A percentile compares a stretch with the other conserved stretches of the same genome.
Evolutionary conservation across 495 filamentous ascomycete species (phyloP).

Genomic region (Tuber calosporum): DNA sequence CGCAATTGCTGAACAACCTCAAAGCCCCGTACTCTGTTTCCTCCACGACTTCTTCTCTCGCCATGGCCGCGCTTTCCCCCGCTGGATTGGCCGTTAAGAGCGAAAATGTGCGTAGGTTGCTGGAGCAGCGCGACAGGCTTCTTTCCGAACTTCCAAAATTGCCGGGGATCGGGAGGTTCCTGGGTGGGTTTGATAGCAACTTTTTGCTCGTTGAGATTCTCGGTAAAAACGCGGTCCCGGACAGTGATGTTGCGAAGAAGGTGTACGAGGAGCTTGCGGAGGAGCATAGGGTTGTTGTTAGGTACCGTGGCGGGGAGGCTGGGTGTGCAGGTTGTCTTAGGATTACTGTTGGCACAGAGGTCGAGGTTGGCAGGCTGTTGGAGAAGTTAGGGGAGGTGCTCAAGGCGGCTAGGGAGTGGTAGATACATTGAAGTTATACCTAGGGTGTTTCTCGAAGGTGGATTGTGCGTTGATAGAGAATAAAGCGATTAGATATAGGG

Average conservation of each 20-base stretch:
- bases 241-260: slow-evolving; percentile 66
- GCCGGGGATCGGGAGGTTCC: slow-evolving; percentile 68
- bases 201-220: slow-evolving; percentile 87
- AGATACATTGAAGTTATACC: background rate
- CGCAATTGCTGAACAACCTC: slow-evolving; percentile 70
- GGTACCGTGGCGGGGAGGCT: slow-evolving; percentile 85
- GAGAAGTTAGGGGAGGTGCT: slow-evolving; percentile 59
- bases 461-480: background rate
- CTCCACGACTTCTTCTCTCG: slow-evolving; percentile 75
- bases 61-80: slow-evolving; percentile 58
- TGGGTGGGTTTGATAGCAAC: slow-evolving; percentile 74
- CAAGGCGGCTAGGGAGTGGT: slow-evolving; percentile 47
- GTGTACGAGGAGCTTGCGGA: slow-evolving; percentile 82
- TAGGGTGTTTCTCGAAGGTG: background rate
- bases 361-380: slow-evolving; percentile 73
- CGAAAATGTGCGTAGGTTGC: slow-evolving; percentile 57
- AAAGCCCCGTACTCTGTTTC: slow-evolving; percentile 96
- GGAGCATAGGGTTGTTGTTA: slow-evolving; percentile 78
- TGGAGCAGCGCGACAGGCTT: slow-evolving; percentile 69
- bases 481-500: background rate
- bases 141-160: slow-evolving; percentile 66
- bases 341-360: slow-evolving; percentile 85
- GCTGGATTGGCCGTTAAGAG: slow-evolving; percentile 65
- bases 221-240: slow-evolving; percentile 61
- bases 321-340: slow-evolving; percentile 83